Percentiles rank a stretch among this genome's conserved stretches.
Evolutionary conservation across 2,329 filamentous ascomycete genomes (phyloP).

Genomic region (Stagonosporopsis cucurbitacearum): DNA sequence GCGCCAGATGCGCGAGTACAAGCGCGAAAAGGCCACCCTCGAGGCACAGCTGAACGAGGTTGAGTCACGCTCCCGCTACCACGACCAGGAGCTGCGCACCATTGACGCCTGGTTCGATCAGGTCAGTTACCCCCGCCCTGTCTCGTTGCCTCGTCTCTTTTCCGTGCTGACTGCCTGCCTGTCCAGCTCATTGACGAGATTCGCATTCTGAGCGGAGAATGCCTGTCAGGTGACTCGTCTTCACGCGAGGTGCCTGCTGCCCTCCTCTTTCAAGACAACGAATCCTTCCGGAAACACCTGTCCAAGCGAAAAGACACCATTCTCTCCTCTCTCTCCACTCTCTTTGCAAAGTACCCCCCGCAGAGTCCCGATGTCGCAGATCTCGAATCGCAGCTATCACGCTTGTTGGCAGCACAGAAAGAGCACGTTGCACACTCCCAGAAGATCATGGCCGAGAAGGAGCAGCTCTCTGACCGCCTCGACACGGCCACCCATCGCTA

Average conservation of each 20-base stretch:
- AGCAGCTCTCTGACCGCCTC: constrained; percentile 82
- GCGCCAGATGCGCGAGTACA: constrained; percentile 98
- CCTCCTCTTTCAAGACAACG: constrained; percentile 61
- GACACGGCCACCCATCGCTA: constrained; percentile 90
- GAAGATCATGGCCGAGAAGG: constrained; percentile 76
- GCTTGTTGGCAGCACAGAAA: constrained; percentile 82
- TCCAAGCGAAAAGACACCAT: constrained; percentile 78
- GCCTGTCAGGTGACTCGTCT: constrained; percentile 32
- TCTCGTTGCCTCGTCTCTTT: constrained; percentile 29
- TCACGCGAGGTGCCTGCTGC: constrained; percentile 57
- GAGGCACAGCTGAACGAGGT: constrained; percentile 83
- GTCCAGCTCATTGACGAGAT: constrained; percentile 60
- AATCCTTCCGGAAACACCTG: constrained; percentile 78
- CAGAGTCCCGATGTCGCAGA: constrained; percentile 72
- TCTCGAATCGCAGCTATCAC: constrained; percentile 76
- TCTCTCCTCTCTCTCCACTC: constrained; percentile 71
- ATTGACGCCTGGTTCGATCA: constrained; percentile 95
- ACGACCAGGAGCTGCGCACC: constrained; percentile 90
- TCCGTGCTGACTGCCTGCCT: neutral
- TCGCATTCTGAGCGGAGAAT: constrained; percentile 51
- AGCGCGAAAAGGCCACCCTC: constrained; percentile 82
- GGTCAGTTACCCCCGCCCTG: constrained; percentile 62
- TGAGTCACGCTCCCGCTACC: constrained; percentile 76
- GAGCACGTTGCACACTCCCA: constrained; percentile 78
- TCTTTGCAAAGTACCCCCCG: constrained; percentile 63